A percentile compares a stretch with the other conserved stretches of the same genome.
These are phyloP conservation scores for Neurospora sp. DNA, from an alignment of 495 filamentous ascomycete species.

Conservation along the genomic window DNA sequence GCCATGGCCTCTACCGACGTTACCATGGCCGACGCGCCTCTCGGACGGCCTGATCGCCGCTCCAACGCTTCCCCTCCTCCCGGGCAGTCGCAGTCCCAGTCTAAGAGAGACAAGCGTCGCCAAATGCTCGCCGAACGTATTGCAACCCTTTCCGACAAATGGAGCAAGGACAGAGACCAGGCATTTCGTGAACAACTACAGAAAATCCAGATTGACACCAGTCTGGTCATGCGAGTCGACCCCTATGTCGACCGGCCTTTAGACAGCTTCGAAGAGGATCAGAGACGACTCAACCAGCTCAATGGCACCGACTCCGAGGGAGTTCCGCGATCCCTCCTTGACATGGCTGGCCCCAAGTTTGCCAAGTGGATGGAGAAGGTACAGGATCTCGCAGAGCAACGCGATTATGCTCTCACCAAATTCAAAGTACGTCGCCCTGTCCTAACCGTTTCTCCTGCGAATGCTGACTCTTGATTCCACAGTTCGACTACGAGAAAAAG, in stretches of 20 bases:
- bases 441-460: not conserved
- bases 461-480: constrained; percentile 10
- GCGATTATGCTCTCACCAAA: constrained; percentile 66
- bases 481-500: constrained; percentile 48
- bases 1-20: constrained; percentile 25
- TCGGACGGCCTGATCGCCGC: constrained; percentile 16
- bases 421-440: constrained; percentile 53
- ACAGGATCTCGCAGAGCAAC: constrained; percentile 73
- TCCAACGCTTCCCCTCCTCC: constrained; percentile 21
- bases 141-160: constrained; percentile 57
- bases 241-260: constrained; percentile 64
- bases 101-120: constrained; percentile 86
- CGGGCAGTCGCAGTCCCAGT: constrained; percentile 30
- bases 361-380: constrained; percentile 70
- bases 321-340: constrained; percentile 36
- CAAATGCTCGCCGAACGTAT: constrained; percentile 68
- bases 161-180: constrained; percentile 68
- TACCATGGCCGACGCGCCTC: constrained; percentile 16
- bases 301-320: constrained; percentile 41
- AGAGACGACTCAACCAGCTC: constrained; percentile 49
- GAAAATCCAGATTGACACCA: constrained; percentile 81
- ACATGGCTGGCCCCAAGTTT: constrained; percentile 70
- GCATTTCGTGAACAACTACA: constrained; percentile 85
- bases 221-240: constrained; percentile 71
- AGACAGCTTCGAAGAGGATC: constrained; percentile 59